phyloP scores from a whole-genome alignment of 2,329 filamentous ascomycete genomes.

The Cladosporium austrohemisphaericum region DNA sequence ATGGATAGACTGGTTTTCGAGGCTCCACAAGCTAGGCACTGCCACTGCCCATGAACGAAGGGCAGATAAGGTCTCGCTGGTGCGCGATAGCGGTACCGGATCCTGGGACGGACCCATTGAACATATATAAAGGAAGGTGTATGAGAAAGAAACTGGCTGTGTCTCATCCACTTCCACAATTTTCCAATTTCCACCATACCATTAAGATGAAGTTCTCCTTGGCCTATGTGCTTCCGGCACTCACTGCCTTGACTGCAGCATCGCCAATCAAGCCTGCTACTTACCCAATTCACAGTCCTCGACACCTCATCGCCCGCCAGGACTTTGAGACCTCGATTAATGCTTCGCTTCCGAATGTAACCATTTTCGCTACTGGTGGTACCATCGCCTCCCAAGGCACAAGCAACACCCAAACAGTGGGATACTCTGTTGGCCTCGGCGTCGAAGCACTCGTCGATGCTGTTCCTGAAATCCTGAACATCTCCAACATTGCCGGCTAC shows the following conservation, averaged over 20 bases:
- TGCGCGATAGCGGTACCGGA: too few relatives aligned
- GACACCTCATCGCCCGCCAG: not conserved
- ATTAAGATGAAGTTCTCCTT: constrained; percentile 1
- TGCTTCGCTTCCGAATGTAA: constrained; percentile 52
- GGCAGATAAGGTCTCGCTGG: not conserved
- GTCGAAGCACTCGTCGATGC: constrained; percentile 52
- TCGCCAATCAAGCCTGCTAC: not conserved
- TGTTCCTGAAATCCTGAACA: constrained; percentile 52
- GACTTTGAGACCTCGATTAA: constrained; percentile 33
- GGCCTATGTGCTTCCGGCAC: not conserved
- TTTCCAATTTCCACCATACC: not conserved
- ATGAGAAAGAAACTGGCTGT: too few relatives aligned
- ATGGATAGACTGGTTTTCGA: not conserved
- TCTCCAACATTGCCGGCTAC: constrained; percentile 53
- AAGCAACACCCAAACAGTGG: constrained; percentile 51
- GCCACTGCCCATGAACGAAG: not conserved
- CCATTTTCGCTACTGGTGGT: constrained; percentile 56
- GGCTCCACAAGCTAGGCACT: not conserved
- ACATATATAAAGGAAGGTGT: not conserved
- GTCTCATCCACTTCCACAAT: not conserved
- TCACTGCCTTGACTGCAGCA: not conserved
- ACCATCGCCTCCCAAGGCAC: constrained; percentile 55
- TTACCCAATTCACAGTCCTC: not conserved
- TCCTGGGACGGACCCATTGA: not conserved
- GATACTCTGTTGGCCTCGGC: constrained; percentile 52